phyloP scores from a whole-genome alignment of 2,329 filamentous ascomycete genomes.

The Colletotrichum sp. region DNA sequence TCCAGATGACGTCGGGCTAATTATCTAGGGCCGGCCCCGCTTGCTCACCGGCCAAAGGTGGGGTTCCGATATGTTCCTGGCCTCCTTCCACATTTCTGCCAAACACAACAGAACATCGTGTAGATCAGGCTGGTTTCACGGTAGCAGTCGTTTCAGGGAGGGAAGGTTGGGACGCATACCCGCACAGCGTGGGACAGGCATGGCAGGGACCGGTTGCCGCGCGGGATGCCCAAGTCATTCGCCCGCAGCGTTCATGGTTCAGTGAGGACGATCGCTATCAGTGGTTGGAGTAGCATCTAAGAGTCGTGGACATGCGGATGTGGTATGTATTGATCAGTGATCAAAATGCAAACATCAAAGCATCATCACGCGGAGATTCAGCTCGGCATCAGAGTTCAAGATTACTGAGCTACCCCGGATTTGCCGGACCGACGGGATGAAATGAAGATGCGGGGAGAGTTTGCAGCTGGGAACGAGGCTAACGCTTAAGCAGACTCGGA shows the following conservation, averaged over 20 bases:
- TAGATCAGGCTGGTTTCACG: neutral
- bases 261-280: neutral
- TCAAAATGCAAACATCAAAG: neutral
- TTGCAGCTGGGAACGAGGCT: neutral
- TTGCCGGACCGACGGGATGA: neutral
- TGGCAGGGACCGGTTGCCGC: neutral
- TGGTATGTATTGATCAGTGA: neutral
- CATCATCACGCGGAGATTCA: neutral
- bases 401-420: neutral
- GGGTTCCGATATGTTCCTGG: neutral
- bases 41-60: neutral
- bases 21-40: constrained; percentile 1
- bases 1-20: neutral
- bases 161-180: neutral
- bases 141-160: neutral
- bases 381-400: neutral
- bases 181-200: neutral
- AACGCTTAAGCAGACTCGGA: neutral
- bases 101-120: neutral
- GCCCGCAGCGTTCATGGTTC: neutral
- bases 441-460: neutral
- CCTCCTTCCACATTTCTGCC: neutral
- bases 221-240: neutral
- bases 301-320: neutral
- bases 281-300: neutral